phyloP scores from a whole-genome alignment of 495 filamentous ascomycete genomes.

The Podospora bellae-mahoneyi region DNA sequence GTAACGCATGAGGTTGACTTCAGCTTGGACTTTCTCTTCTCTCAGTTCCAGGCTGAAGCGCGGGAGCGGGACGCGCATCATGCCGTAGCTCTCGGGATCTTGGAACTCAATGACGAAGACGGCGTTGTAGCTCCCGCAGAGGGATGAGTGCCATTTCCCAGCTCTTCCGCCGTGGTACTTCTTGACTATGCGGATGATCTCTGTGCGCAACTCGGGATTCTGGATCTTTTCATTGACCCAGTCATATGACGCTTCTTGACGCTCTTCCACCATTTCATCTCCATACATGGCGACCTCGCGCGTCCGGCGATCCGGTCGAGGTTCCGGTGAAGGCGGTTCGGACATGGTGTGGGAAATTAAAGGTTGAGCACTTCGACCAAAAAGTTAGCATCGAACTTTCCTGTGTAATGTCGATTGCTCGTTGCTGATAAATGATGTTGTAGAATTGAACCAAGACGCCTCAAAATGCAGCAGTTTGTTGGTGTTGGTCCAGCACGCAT shows the following conservation, averaged over 20 bases:
- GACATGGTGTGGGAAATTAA: too few relatives aligned
- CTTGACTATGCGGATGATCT: neutral
- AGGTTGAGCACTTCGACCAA: too few relatives aligned
- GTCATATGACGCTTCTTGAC: neutral
- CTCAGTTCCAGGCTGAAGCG: conserved; percentile 23
- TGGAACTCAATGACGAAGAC: conserved; percentile 9
- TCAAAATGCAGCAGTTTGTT: neutral
- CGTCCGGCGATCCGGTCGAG: neutral
- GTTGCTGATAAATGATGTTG: neutral
- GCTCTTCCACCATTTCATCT: neutral
- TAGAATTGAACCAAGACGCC: neutral
- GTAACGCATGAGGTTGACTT: conserved; percentile 45
- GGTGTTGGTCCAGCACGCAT: neutral
- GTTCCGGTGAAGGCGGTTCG: too few relatives aligned
- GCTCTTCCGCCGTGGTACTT: neutral
- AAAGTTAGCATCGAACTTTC: too few relatives aligned
- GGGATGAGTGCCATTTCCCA: neutral
- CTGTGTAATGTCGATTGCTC: too few relatives aligned
- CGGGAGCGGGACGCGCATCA: conserved; percentile 6
- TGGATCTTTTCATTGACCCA: neutral
- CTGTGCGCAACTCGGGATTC: neutral
- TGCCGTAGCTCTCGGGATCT: neutral
- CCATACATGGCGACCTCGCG: neutral
- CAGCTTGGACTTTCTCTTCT: conserved; percentile 40
- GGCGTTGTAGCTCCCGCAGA: conserved; percentile 11